These are phyloP conservation scores for Darksidea phi DNA, from an alignment of 495 filamentous ascomycete genomes.

Conservation along the genomic window DNA sequence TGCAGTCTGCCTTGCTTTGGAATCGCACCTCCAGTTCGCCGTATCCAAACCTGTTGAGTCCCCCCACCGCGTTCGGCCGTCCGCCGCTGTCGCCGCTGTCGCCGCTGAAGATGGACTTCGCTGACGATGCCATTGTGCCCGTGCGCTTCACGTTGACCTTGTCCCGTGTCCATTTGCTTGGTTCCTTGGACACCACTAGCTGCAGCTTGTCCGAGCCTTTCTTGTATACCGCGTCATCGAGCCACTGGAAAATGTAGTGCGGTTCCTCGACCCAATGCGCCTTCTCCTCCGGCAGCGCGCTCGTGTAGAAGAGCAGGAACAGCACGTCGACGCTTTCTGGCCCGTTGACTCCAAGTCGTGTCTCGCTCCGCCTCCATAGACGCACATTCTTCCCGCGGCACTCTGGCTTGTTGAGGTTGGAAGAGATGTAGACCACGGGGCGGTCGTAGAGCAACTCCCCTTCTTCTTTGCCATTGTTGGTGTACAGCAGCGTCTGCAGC, in stretches of 20 bases:
- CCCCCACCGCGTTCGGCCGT: background rate
- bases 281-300: constrained; percentile 11
- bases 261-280: constrained; percentile 32
- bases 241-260: constrained; percentile 22
- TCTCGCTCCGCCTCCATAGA: constrained; percentile 15
- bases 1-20: constrained; percentile 19
- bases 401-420: constrained; percentile 21
- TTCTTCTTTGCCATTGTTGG: constrained; percentile 27
- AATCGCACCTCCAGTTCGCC: constrained; percentile 24
- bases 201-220: constrained; percentile 10
- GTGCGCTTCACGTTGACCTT: constrained; percentile 9
- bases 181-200: constrained; percentile 26
- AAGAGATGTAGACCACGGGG: constrained; percentile 4
- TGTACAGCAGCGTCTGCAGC: constrained; percentile 25
- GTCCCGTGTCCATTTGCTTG: constrained; percentile 16
- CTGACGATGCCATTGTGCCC: background rate
- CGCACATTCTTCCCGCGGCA: constrained; percentile 25
- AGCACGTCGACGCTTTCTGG: constrained; percentile 11
- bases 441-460: constrained; percentile 20
- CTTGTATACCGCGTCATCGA: constrained; percentile 22
- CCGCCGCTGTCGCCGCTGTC: too few relatives aligned
- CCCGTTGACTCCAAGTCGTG: constrained; percentile 6
- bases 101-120: constrained; percentile 1
- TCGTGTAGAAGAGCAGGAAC: constrained; percentile 23
- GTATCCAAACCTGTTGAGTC: constrained; percentile 27